Conservation (phyloP, 208 protist species). For the Wallacemonas sp. region DNA sequence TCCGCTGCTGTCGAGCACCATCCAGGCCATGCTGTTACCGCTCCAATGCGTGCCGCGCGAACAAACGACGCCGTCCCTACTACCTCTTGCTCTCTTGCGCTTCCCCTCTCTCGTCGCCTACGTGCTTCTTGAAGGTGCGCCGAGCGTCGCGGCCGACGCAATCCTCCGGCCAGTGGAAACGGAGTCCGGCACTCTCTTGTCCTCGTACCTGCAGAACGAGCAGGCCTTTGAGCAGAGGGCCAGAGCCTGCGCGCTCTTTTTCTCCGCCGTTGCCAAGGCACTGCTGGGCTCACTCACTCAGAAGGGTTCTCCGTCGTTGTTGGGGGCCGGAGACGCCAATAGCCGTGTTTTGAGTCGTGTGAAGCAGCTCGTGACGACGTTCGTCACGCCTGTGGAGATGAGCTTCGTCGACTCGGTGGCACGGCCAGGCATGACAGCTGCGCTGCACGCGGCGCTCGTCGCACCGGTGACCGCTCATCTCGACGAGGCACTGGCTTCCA, state of each 20-base stretch:
- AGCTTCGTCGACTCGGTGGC: constrained; percentile 31
- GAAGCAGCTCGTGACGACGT: constrained; percentile 10
- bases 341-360: constrained; percentile 17
- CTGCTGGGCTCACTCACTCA: background rate
- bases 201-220: background rate
- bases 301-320: too few species aligned
- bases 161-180: background rate
- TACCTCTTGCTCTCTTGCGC: background rate
- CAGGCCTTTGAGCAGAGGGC: background rate
- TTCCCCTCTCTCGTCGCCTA: background rate
- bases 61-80: background rate
- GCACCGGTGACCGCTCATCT: constrained; percentile 19
- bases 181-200: background rate
- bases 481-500: constrained; percentile 4
- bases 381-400: constrained; percentile 25
- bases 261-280: background rate
- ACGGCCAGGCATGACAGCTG: constrained; percentile 42
- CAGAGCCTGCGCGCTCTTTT: background rate
- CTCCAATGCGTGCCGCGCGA: too few species aligned
- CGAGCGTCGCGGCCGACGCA: background rate
- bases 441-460: constrained; percentile 34
- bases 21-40: background rate
- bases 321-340: too few species aligned
- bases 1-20: background rate
- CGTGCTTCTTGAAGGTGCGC: background rate